phyloP scores from a whole-genome alignment of 164 flowering plant genomes.

The Berberis vulgaris region DNA sequence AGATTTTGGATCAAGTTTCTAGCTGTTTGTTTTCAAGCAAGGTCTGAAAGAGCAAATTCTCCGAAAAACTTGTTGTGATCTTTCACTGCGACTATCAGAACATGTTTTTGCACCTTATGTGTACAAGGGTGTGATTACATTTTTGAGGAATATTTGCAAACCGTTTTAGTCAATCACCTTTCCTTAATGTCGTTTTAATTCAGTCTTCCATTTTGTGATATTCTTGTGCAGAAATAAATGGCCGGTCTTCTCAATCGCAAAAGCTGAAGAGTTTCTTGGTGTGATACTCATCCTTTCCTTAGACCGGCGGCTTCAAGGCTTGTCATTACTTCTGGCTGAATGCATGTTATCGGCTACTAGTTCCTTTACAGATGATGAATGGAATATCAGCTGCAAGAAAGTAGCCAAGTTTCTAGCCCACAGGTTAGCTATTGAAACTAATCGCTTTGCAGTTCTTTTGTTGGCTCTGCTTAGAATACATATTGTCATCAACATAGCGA shows the following conservation, averaged over 20 bases:
- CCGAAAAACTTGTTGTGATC: not conserved
- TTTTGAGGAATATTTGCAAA: too few species aligned
- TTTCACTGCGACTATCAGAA: too few species aligned
- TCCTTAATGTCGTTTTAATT: too few species aligned
- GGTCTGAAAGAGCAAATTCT: conserved; percentile 23
- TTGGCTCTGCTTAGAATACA: too few species aligned
- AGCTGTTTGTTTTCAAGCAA: conserved; percentile 42
- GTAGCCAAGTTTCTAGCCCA: conserved; percentile 54
- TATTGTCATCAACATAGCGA: too few species aligned
- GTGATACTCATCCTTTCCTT: conserved; percentile 43
- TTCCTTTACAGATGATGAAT: conserved; percentile 62
- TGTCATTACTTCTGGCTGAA: conserved; percentile 39
- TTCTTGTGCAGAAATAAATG: conserved; percentile 31
- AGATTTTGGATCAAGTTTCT: conserved; percentile 60
- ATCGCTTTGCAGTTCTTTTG: too few species aligned
- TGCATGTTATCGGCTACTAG: conserved; percentile 44
- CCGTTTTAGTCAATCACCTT: too few species aligned
- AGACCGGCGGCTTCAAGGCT: conserved; percentile 65
- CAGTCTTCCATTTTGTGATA: not conserved
- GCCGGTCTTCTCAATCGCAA: conserved; percentile 37
- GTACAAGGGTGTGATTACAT: too few species aligned
- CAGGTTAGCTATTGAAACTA: conserved; percentile 35
- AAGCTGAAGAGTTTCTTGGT: conserved; percentile 52
- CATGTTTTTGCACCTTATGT: too few species aligned
- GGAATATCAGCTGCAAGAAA: conserved; percentile 49